These are phyloP conservation scores for Tremellales sp. DNA, from an alignment of 1,284 basidiomycete genomes.

Conservation along the genomic window DNA sequence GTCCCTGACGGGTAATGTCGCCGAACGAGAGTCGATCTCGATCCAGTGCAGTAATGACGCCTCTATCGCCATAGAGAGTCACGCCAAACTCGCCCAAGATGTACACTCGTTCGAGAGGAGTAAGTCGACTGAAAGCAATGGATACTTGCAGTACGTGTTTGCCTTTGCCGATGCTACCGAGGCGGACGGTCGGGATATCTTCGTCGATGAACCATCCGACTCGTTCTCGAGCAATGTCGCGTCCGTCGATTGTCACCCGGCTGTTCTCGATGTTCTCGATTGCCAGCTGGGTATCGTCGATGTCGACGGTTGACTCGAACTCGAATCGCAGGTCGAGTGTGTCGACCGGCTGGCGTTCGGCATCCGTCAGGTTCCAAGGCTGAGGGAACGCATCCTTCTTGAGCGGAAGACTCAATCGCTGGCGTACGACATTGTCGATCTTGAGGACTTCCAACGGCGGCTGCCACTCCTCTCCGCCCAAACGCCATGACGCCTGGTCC, in stretches of 20 bases:
- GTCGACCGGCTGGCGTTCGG: conserved; percentile 13
- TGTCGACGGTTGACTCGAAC: conserved; percentile 11
- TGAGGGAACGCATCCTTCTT: conserved; percentile 26
- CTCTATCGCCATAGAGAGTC: conserved; percentile 13
- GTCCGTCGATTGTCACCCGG: conserved; percentile 14
- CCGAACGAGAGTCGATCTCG: conserved; percentile 15
- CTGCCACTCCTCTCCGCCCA: conserved; percentile 15
- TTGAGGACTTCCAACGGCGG: conserved; percentile 19
- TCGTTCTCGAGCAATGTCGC: conserved; percentile 4
- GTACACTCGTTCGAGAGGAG: conserved; percentile 26
- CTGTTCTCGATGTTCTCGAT: conserved; percentile 19
- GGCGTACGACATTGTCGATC: conserved; percentile 23
- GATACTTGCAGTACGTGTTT: conserved; percentile 18
- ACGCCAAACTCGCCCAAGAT: conserved; percentile 31
- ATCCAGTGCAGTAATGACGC: conserved; percentile 16
- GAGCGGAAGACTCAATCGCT: conserved; percentile 17
- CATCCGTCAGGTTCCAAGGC: conserved; percentile 18
- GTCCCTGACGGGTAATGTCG: conserved; percentile 23
- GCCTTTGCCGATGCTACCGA: conserved; percentile 13
- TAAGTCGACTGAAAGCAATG: conserved; percentile 19
- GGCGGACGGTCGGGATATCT: conserved; percentile 19
- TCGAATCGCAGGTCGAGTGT: conserved; percentile 16
- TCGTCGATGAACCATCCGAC: conserved; percentile 31
- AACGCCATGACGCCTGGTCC: conserved; percentile 12
- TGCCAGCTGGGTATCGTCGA: conserved; percentile 12